A percentile compares a stretch with the other conserved stretches of the same genome.
Conservation (phyloP, 306 rosid species). For the Cicer arietinum region DNA sequence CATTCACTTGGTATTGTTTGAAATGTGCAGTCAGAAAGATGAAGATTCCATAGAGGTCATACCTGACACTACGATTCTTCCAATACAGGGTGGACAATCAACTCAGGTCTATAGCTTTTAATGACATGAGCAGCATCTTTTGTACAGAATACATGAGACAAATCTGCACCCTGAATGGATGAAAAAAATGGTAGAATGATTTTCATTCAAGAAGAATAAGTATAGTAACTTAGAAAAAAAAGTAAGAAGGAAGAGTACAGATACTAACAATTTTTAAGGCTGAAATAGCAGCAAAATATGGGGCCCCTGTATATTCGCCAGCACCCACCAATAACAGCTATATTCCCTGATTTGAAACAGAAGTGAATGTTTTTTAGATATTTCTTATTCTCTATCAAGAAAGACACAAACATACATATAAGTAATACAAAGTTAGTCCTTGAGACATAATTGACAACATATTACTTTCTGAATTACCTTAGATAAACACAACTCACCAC, state of each 20-base stretch:
- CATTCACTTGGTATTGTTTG: conserved; percentile 14
- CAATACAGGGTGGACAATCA: conserved; percentile 85
- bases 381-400: conserved; percentile 14
- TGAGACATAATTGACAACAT: conserved; percentile 29
- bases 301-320: conserved; percentile 98
- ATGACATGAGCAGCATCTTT: conserved; percentile 90
- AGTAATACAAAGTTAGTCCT: conserved; percentile 1
- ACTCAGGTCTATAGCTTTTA: conserved; percentile 91
- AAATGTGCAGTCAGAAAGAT: conserved; percentile 31
- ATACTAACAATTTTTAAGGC: conserved; percentile 80
- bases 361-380: conserved; percentile 41
- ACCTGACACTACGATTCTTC: conserved; percentile 86
- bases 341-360: conserved; percentile 66
- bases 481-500: conserved; percentile 14
- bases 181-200: conserved; percentile 20
- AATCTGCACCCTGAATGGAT: conserved; percentile 78
- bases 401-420: neutral
- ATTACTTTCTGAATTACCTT: conserved; percentile 1
- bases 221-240: neutral
- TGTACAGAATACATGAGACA: conserved; percentile 94
- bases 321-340: conserved; percentile 95
- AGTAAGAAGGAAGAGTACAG: neutral
- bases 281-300: conserved; percentile 94
- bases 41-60: conserved; percentile 24
- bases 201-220: conserved; percentile 25